Base-by-base conservation (phyloP, 495 filamentous ascomycete species). In the Aspergillus conjunctus region DNA sequence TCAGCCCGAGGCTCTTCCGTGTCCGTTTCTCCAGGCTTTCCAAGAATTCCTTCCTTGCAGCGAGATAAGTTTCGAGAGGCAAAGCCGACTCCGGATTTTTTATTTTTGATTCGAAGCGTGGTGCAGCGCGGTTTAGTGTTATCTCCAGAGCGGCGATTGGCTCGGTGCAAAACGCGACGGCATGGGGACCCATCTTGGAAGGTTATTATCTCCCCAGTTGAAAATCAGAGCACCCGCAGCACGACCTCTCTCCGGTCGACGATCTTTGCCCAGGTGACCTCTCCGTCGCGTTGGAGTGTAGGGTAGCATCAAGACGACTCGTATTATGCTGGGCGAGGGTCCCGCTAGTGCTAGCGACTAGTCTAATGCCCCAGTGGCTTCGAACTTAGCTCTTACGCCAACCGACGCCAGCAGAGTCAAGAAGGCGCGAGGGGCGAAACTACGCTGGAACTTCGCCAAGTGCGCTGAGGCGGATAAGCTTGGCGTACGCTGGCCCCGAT, bases 391-490 rank as follows among this genome's bases (percentile, higher is more conserved):
- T 48, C 44, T 22, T 48, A 22, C 44, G 44, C 44, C 44, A 20
- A 21, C 17, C 9, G 44, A 21, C 44, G n/a, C 44, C 44, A 21
- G n/a, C 15, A 46, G 5, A 46, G 17, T 46, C 18, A 20, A 14
- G 15, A 41, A n/a, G 37, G 37, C 3, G 15, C 37, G 7, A 41
- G 12, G 37, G 37, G 37, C 37, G 6, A 41, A n/a, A 41, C 11
- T 11, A 41, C 37, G 30, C 50, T 52, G 26, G 26, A n/a, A 34
- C 17, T 37, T 5, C 37, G 51, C 51, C 51, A 54, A 54, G 53
- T 31, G 53, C 34, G 20, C 52, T 45, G 53, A 26, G 37, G 53
- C 53, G 53, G 53, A 56, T 33, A 22, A 43, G 51, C 52, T 54
- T 54, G 52, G 52, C 52, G 18, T 3, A 10, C 18, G n/a, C 31